Evolutionary conservation across 2,329 filamentous ascomycete genomes (phyloP).

Genomic region (Exophiala viscosa): DNA sequence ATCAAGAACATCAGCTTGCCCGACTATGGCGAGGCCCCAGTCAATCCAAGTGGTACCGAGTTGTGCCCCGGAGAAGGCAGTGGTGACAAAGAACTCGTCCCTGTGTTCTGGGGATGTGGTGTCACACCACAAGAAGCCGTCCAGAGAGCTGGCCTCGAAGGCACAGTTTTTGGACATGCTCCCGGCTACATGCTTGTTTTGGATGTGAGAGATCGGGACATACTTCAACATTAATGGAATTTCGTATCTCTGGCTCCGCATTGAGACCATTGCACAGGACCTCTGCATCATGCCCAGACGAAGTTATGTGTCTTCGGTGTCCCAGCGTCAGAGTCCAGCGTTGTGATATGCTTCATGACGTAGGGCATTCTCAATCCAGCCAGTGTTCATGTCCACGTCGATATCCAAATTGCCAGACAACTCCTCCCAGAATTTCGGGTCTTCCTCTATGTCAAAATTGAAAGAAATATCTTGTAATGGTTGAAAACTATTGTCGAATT

Average conservation of each 20-base stretch:
- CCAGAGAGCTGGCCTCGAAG: conserved; percentile 52
- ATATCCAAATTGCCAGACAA: conserved; percentile 39
- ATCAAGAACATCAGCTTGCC: conserved; percentile 52
- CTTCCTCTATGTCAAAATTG: conserved; percentile 36
- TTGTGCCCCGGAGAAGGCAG: conserved; percentile 21
- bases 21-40: conserved; percentile 56
- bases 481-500: conserved; percentile 13
- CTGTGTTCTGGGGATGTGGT: conserved; percentile 62
- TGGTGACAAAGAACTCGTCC: conserved; percentile 43
- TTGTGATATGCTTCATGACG: conserved; percentile 9
- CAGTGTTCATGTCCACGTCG: conserved; percentile 42
- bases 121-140: conserved; percentile 65
- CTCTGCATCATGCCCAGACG: background rate
- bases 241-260: background rate
- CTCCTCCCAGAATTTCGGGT: conserved; percentile 42
- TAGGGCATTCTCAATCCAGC: conserved; percentile 32
- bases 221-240: conserved; percentile 6
- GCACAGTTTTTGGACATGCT: conserved; percentile 58
- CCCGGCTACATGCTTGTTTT: conserved; percentile 62
- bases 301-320: no score
- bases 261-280: background rate
- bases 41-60: conserved; percentile 37
- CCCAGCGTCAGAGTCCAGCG: no score
- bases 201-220: conserved; percentile 39
- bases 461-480: conserved; percentile 33